These are phyloP conservation scores for Guadua angustifolia DNA, from an alignment of 176 grass and related monocot species.

Conservation along the genomic window DNA sequence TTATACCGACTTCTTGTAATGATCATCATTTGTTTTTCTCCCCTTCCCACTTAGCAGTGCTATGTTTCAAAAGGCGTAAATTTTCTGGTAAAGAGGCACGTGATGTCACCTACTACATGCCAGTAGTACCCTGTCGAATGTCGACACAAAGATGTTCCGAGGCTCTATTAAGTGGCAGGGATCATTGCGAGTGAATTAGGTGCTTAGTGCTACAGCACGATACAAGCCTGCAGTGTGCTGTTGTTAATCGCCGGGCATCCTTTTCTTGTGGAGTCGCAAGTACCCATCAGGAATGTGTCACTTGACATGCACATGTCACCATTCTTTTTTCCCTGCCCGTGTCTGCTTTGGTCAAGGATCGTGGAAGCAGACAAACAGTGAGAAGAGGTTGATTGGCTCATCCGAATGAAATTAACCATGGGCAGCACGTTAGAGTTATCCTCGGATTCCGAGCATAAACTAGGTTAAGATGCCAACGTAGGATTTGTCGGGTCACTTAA, in stretches of 20 bases:
- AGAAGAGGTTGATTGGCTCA: neutral
- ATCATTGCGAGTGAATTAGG: constrained; percentile 32
- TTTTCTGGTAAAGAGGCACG: neutral
- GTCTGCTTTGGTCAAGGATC: neutral
- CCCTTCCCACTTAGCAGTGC: neutral
- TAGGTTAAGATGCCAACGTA: neutral
- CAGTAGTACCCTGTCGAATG: neutral
- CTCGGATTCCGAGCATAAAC: neutral
- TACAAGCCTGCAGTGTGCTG: constrained; percentile 16
- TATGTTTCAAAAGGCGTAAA: constrained; percentile 30
- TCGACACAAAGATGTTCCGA: constrained; percentile 15
- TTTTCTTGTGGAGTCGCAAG: neutral
- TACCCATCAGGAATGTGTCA: constrained; percentile 4
- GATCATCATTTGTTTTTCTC: neutral
- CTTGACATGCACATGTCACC: neutral
- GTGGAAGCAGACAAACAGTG: neutral
- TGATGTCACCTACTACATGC: constrained; percentile 24
- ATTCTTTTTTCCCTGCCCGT: neutral
- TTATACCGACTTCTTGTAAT: neutral
- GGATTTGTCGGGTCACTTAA: neutral
- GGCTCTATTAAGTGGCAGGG: neutral
- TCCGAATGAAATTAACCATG: neutral
- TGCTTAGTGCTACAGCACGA: constrained; percentile 36
- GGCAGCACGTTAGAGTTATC: neutral
- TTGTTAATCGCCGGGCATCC: neutral